Evolutionary conservation across 306 rosid species (phyloP).

Genomic region (Prunus mume): DNA sequence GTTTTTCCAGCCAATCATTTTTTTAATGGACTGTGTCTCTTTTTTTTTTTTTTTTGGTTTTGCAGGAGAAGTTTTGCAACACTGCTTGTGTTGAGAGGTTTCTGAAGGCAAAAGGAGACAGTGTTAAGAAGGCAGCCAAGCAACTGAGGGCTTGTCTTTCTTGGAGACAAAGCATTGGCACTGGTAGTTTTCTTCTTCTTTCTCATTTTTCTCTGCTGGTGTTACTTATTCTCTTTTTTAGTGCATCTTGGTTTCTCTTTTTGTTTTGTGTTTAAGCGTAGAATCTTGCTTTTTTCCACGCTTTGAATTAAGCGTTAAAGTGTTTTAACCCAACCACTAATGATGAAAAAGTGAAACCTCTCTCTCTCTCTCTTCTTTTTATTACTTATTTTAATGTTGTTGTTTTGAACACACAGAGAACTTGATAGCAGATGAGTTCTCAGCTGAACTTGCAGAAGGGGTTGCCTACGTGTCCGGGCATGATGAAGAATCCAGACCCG

Average conservation of each 20-base stretch:
- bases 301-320: conserved; percentile 53
- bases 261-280: conserved; percentile 22
- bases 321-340: conserved; percentile 24
- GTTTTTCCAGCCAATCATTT: background rate
- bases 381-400: background rate
- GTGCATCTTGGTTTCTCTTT: conserved; percentile 13
- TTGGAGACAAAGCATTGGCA: conserved; percentile 85
- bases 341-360: conserved; percentile 26
- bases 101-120: conserved; percentile 75
- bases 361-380: background rate
- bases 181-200: conserved; percentile 40
- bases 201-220: background rate
- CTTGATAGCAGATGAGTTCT: conserved; percentile 95
- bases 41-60: background rate
- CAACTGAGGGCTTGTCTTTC: conserved; percentile 86
- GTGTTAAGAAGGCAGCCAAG: conserved; percentile 88
- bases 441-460: conserved; percentile 91
- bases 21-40: background rate
- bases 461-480: conserved; percentile 89
- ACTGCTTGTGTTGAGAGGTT: conserved; percentile 78
- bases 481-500: conserved; percentile 89
- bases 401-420: conserved; percentile 41
- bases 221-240: conserved; percentile 10
- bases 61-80: conserved; percentile 92
- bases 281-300: conserved; percentile 70